Conservation (phyloP, 2,329 filamentous ascomycete genomes). For the Cercospora nicotianae region DNA sequence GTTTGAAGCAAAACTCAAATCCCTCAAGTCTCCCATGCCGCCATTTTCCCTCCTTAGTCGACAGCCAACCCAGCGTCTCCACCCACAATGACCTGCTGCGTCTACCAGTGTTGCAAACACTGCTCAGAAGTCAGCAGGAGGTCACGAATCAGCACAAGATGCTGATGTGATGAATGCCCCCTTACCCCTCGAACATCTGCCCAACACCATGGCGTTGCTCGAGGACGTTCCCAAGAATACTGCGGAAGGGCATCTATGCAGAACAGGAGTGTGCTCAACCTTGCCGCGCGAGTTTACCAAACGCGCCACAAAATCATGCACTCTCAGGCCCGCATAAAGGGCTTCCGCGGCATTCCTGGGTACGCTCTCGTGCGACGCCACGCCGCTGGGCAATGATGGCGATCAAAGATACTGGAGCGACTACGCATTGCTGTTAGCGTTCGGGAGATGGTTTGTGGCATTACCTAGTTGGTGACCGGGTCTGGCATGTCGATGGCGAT, state of each 20-base stretch:
- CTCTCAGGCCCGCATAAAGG: background rate
- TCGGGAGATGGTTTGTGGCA: background rate
- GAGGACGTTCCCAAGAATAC: background rate
- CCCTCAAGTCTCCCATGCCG: no score
- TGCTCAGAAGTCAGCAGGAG: background rate
- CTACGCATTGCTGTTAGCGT: background rate
- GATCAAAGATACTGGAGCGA: background rate
- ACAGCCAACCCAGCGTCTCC: no score
- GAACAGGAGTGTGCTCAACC: background rate
- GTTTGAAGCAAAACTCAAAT: no score
- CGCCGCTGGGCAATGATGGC: background rate
- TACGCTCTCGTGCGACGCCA: background rate
- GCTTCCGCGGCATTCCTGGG: background rate
- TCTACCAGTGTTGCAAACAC: background rate
- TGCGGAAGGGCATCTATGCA: background rate
- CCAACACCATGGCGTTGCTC: background rate
- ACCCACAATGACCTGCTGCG: no score
- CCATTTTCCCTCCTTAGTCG: no score
- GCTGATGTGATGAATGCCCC: background rate
- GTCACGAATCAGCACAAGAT: background rate
- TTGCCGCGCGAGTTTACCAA: background rate
- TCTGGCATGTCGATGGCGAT: slow-evolving; percentile 3
- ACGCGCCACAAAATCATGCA: background rate
- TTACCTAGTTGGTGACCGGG: background rate
- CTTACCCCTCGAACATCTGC: background rate